Percentiles rank a stretch among this genome's conserved stretches.
Conservation (phyloP, 805 yeast species). For the Metschnikowia drakensbergensis region DNA sequence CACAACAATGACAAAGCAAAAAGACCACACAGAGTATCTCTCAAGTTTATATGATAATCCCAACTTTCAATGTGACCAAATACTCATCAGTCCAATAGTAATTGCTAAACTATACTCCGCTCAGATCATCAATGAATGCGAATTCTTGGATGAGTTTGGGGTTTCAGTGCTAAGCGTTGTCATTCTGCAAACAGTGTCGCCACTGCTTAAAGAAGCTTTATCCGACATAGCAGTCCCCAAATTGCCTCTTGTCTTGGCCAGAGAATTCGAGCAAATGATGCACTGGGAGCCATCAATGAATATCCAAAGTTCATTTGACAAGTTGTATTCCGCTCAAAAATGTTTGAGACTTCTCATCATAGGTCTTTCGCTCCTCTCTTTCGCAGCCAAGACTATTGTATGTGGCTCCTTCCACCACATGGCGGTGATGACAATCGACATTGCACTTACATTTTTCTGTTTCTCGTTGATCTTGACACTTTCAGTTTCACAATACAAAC, state of each 20-base stretch:
- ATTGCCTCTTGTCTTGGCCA: neutral
- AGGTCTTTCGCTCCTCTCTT: neutral
- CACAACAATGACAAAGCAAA: neutral
- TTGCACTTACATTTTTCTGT: neutral
- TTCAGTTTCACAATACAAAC: neutral
- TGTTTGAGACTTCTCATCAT: neutral
- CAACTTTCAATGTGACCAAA: neutral
- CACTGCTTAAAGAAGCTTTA: neutral
- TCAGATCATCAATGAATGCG: neutral
- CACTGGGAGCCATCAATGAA: neutral
- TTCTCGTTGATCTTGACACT: neutral
- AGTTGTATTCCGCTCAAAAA: neutral
- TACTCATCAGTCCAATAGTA: neutral
- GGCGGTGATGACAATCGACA: neutral
- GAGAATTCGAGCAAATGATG: neutral
- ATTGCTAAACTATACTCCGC: conserved; percentile 1
- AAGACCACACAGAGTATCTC: neutral
- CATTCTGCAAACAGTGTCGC: neutral
- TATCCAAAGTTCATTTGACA: neutral
- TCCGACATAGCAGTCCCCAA: neutral
- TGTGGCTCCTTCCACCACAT: neutral
- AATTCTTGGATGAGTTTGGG: neutral
- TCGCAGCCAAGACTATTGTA: neutral
- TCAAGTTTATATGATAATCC: neutral
- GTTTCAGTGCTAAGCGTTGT: neutral